A percentile compares a stretch with the other conserved stretches of the same genome.
These are phyloP conservation scores for Gentiana macrophylla DNA, from an alignment of 257 asterid genomes.

Conservation along the genomic window DNA sequence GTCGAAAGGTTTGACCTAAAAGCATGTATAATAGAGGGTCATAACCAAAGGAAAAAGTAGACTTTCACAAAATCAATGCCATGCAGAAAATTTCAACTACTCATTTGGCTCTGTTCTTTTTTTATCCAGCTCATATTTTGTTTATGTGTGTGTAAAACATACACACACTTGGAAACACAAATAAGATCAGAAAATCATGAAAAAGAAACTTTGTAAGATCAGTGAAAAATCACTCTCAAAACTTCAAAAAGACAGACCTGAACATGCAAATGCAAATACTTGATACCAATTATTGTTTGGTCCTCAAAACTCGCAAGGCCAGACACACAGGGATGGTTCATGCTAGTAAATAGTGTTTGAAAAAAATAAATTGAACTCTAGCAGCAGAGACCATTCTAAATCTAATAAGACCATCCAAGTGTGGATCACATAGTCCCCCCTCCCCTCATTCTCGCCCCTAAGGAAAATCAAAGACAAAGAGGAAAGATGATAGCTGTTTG, in stretches of 20 bases:
- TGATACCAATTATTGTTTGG: neutral
- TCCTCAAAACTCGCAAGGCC: neutral
- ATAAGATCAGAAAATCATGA: neutral
- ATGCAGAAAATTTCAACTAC: neutral
- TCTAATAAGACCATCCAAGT: too few species aligned
- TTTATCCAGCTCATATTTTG: neutral
- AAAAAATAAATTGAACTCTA: neutral
- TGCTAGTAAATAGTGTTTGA: neutral
- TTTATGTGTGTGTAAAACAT: neutral
- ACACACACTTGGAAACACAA: too few species aligned
- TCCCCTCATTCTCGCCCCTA: too few species aligned
- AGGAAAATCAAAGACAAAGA: neutral
- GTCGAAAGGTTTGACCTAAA: slow-evolving; percentile 35
- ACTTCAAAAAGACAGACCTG: neutral
- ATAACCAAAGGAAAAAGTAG: slow-evolving; percentile 2
- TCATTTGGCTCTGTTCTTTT: neutral
- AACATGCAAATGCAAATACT: neutral
- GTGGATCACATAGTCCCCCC: too few species aligned
- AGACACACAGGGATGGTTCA: neutral
- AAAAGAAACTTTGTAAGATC: neutral
- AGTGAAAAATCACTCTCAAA: neutral
- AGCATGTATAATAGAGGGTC: slow-evolving; percentile 1
- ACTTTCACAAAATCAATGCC: neutral
- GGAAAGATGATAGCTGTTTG: neutral
- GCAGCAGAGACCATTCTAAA: neutral